Evolutionary conservation across 352 stramenopile genomes (phyloP), one percentile per base, ranked within the genome.

Genomic region (Globisporangium middletonii): DNA sequence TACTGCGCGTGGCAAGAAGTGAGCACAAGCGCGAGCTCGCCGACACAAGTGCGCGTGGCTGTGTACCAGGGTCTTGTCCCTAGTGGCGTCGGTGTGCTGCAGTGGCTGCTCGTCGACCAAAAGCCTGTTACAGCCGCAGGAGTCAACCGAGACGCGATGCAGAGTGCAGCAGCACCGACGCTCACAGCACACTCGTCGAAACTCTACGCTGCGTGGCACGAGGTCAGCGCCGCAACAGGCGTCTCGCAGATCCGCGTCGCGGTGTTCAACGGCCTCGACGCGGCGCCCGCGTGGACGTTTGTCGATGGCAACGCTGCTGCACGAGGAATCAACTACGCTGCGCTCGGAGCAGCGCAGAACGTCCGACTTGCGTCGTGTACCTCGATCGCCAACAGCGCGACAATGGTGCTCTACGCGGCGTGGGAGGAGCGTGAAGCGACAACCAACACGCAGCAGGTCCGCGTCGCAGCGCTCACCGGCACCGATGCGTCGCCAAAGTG

Each of bases 141-240:
- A 1, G 60, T 92, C 5, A 92, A 92, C 35, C 73, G 69, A 35
- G 59, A 77, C 28, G 2, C 67, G 0, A 72, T 68, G 1, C 62
- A 69, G 50, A 77, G 57, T 19, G 82, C 72, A 16, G 56, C 59
- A 8, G 51, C 50, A 1, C 74, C 82, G 9, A 60, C 69, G n/a
- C 46, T 74, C 0, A 52, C 61, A 0, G 48, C 67, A 0, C 75
- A 82, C 45, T 65, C 57, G 8, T 61, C 62, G 1, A 86, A 82
- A 16, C 35, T 92, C 15, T 89, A 88, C 28, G 59, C 62, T 3
- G 72, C 66, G 13, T 92, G 82, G 82, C 73, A 89, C 13, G 79
- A 88, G 57, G 65, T 28, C 3, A 47, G 57, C 0, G 49, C 60
- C 7, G 56, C 66, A 0, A 41, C 58, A 0, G 18, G 23, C 0